Evolutionary conservation across 192 early-diverging fungal species (phyloP), one percentile per base, ranked within the genome.

Genomic region (Rhizophagus clarus): DNA sequence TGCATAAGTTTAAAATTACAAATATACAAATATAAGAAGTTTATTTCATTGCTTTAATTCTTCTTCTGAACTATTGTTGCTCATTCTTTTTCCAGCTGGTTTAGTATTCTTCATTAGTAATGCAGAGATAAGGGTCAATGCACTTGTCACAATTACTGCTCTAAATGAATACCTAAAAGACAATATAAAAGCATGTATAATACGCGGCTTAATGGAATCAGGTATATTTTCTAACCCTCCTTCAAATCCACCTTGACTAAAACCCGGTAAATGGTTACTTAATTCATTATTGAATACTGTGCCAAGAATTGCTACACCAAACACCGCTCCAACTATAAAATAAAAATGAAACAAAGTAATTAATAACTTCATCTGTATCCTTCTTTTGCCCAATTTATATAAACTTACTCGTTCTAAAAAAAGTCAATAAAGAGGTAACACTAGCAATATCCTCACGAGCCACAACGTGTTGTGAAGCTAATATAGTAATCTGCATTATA

Each of bases 381-480:
- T 11, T 24, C 11, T 8, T 11, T n/a, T 32, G n/a, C 20, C 24
- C 28, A 32, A 22, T 37, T 37, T 31, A 28, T 31, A 81, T 67
- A 11, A 45, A 79, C 77, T 67, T 70, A 79, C 77, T 84, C 12
- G 89, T 87, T 66, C 92, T 85, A 80, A 89, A 91, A 74, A 94
- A 95, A 31, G 88, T 83, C 10, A 86, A 83, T 40, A 89, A 80
- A 0, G 92, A 85, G 15, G 93, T 94, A 11, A 87, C 87, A 31
- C 90, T 76, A 2, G 93, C 94, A 78, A 95, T 88, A 40, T 93
- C 87, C 34, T 79, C 76, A 28, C 83, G 75, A 2, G 73, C 68
- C 47, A 94, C 94, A 26, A 89, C 81, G 3, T 91, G 86, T 81
- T 96, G 95, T 42, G 88, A 86, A n/a, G 88, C 88, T 7, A 96